Base-by-base conservation (phyloP, 139 green algal species). In the Pseudopediastrum boryanum region DNA sequence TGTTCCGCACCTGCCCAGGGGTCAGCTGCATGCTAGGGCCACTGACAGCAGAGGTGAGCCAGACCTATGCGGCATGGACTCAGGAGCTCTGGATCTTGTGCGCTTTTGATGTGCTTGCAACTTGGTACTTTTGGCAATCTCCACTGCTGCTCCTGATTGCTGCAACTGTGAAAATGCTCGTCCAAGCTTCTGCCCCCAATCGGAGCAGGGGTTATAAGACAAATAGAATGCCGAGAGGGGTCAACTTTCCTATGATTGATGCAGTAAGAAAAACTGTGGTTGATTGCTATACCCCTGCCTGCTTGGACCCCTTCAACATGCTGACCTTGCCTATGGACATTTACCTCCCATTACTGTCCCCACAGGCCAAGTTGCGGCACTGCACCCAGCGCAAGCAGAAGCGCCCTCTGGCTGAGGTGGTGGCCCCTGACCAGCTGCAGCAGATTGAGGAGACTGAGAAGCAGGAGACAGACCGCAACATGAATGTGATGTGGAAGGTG, bases 401-500 rank as follows among this genome's bases (percentile, higher is more conserved):
- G 51, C 70, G 35, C 4, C 2, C 50, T 29, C 69, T 78, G 9
- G 85, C 71, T 19, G 89, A 86, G 71, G 27, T 88, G 27, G 35
- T 77, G 13, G 83, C 77, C 36, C 86, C 89, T 2, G 73, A 90
- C 9, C 80, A 90, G 75, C 71, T 87, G 41, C 13, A 71, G 27
- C n/a, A 71, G 23, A 82, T 85, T 0, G 25, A 46, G 51, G 72
- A 77, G 29, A 54, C 44, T 9, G 75, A 85, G 19, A 81, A 80
- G 70, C 81, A 90, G 77, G 89, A 93, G 76, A 94, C 91, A 23
- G 90, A 95, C 84, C 72, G 78, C 8, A 90, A 94, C 84, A 93
- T 95, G 89, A 80, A 94, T 75, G 75, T 86, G 42, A 96, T 96
- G 92, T 94, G 73, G 80, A 52, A 66, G 3, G 48, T 86, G 66